Evolutionary conservation across 805 yeast species (phyloP).

Genomic region (Sugiyamaella mastotermitis): DNA sequence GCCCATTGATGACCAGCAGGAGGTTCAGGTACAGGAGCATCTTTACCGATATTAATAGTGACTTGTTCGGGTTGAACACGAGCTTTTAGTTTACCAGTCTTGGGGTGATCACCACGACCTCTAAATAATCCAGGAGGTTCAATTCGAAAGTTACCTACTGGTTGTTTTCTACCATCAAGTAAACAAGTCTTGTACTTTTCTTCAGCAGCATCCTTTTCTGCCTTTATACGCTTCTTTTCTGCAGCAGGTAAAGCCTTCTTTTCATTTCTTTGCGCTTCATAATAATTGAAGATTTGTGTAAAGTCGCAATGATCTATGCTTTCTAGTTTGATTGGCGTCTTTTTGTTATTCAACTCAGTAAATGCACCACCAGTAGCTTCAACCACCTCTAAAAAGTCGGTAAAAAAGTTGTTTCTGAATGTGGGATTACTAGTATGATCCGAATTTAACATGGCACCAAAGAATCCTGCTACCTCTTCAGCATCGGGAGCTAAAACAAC

Average conservation of each 20-base stretch:
- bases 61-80: conserved; percentile 88
- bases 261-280: conserved; percentile 61
- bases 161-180: conserved; percentile 83
- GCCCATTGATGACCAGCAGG: conserved; percentile 92
- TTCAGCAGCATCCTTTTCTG: conserved; percentile 68
- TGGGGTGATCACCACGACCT: conserved; percentile 97
- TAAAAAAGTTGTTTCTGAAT: conserved; percentile 81
- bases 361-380: conserved; percentile 57
- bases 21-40: conserved; percentile 67
- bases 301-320: conserved; percentile 74
- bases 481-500: conserved; percentile 73
- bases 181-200: conserved; percentile 76
- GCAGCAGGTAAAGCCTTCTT: conserved; percentile 62
- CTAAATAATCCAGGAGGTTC: conserved; percentile 96
- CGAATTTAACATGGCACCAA: conserved; percentile 72
- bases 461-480: conserved; percentile 96
- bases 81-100: conserved; percentile 83
- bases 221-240: conserved; percentile 70
- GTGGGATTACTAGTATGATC: conserved; percentile 86
- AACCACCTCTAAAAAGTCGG: conserved; percentile 66
- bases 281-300: conserved; percentile 62
- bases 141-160: conserved; percentile 86
- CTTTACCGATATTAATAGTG: conserved; percentile 71
- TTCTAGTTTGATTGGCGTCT: conserved; percentile 36
- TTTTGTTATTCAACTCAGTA: conserved; percentile 4